phyloP scores from a whole-genome alignment of 2,329 filamentous ascomycete species.

The Huntiella abstrusa region DNA sequence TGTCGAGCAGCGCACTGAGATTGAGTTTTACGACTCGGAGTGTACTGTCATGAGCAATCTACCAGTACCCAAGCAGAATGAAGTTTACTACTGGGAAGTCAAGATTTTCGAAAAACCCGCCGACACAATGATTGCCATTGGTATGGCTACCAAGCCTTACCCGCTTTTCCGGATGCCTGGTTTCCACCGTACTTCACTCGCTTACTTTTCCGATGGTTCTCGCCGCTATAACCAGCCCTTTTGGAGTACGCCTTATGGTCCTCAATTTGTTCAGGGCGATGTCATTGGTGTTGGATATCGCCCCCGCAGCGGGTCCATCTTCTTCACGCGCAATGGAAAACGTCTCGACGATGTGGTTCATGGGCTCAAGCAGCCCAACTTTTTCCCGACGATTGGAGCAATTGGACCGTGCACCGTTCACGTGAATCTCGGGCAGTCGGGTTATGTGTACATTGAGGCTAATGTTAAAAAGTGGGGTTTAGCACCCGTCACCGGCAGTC shows the following conservation, averaged over 20 bases:
- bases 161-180: slow-evolving; percentile 85
- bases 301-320: slow-evolving; percentile 81
- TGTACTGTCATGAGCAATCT: slow-evolving; percentile 95
- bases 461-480: slow-evolving; percentile 99
- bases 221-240: slow-evolving; percentile 92
- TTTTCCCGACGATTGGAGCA: slow-evolving; percentile 93
- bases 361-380: slow-evolving; percentile 84
- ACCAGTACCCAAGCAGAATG: slow-evolving; percentile 94
- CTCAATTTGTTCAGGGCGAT: slow-evolving; percentile 75
- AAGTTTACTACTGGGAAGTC: slow-evolving; percentile 98
- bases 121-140: slow-evolving; percentile 67
- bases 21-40: slow-evolving; percentile 96
- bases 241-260: slow-evolving; percentile 58
- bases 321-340: slow-evolving; percentile 97
- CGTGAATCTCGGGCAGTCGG: slow-evolving; percentile 94
- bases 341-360: slow-evolving; percentile 88
- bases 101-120: slow-evolving; percentile 98
- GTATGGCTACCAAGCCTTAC: slow-evolving; percentile 92
- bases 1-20: slow-evolving; percentile 87
- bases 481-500: slow-evolving; percentile 83
- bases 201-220: slow-evolving; percentile 74
- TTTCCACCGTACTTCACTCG: slow-evolving; percentile 80
- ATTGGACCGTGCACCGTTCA: slow-evolving; percentile 85
- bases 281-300: slow-evolving; percentile 92
- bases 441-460: slow-evolving; percentile 96